Conservation (phyloP, 1,139 yeast species). For the Ogataea hybrid region DNA sequence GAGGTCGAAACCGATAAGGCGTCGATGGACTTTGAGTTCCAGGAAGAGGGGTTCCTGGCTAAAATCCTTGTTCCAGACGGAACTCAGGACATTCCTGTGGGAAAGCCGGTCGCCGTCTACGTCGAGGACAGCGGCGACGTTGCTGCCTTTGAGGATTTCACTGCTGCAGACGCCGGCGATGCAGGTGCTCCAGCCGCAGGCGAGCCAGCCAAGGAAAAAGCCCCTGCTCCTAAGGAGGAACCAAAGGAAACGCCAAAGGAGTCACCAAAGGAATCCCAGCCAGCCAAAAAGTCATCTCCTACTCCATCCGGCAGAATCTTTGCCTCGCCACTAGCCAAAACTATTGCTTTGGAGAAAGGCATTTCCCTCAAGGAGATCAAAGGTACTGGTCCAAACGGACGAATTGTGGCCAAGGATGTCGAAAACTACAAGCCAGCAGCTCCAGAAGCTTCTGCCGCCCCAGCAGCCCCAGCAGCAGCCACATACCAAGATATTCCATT, state of each 20-base stretch:
- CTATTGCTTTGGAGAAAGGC: conserved; percentile 90
- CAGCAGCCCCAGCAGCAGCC: conserved; percentile 49
- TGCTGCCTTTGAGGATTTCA: conserved; percentile 81
- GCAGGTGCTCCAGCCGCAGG: conserved; percentile 40
- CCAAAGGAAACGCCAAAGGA: conserved; percentile 5
- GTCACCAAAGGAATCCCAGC: conserved; percentile 10
- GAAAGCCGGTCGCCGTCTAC: conserved; percentile 94
- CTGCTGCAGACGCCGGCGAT: conserved; percentile 72
- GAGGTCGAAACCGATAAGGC: conserved; percentile 99
- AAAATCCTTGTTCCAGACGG: conserved; percentile 86
- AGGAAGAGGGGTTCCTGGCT: conserved; percentile 95
- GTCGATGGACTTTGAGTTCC: conserved; percentile 98
- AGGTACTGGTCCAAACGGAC: conserved; percentile 95
- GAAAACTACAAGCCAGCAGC: conserved; percentile 50
- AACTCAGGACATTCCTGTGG: conserved; percentile 86
- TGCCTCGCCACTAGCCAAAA: conserved; percentile 96
- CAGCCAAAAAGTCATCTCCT: conserved; percentile 32
- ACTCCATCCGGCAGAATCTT: conserved; percentile 63
- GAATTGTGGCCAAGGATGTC: conserved; percentile 88
- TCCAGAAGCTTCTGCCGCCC: conserved; percentile 37
- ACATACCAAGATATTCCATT: conserved; percentile 80
- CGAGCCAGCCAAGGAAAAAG: conserved; percentile 32
- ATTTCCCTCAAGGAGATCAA: conserved; percentile 77
- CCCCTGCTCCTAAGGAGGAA: conserved; percentile 27
- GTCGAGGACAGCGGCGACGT: conserved; percentile 88